phyloP scores from a whole-genome alignment of 2,329 filamentous ascomycete species.

The Conoideocrella luteorostrata region DNA sequence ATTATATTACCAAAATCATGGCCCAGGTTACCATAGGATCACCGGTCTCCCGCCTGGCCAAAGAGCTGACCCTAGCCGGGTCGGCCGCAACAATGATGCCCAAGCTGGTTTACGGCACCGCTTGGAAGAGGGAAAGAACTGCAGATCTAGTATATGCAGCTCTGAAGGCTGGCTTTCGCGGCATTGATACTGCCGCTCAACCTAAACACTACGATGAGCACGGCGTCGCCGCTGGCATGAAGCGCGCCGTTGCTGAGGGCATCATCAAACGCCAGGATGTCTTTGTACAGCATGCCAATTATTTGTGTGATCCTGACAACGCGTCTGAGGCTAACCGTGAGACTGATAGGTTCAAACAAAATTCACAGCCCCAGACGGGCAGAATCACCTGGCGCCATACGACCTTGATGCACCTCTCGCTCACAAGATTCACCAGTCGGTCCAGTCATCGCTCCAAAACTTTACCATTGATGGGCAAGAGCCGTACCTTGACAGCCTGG shows the following conservation, averaged over 20 bases:
- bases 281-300: too few species aligned
- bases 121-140: conserved; percentile 74
- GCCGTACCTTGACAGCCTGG: conserved; percentile 61
- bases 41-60: conserved; percentile 24
- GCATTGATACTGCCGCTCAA: conserved; percentile 72
- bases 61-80: conserved; percentile 25
- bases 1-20: conserved; percentile 8
- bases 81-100: conserved; percentile 34
- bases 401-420: conserved; percentile 48
- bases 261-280: conserved; percentile 47
- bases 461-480: conserved; percentile 39
- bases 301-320: conserved; percentile 42
- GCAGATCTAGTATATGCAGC: conserved; percentile 62
- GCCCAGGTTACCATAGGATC: conserved; percentile 15
- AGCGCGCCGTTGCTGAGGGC: conserved; percentile 52
- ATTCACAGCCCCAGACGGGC: conserved; percentile 60
- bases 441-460: conserved; percentile 60
- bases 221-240: conserved; percentile 61
- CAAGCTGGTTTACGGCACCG: conserved; percentile 67
- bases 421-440: conserved; percentile 60
- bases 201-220: conserved; percentile 72
- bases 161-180: conserved; percentile 62
- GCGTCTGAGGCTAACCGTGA: too few species aligned
- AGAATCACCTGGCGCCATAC: conserved; percentile 58
- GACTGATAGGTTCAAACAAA: conserved; percentile 90